Percentiles rank a stretch among this genome's conserved stretches.
Conservation (phyloP, 2,329 filamentous ascomycete genomes). For the Diaporthe eres region DNA sequence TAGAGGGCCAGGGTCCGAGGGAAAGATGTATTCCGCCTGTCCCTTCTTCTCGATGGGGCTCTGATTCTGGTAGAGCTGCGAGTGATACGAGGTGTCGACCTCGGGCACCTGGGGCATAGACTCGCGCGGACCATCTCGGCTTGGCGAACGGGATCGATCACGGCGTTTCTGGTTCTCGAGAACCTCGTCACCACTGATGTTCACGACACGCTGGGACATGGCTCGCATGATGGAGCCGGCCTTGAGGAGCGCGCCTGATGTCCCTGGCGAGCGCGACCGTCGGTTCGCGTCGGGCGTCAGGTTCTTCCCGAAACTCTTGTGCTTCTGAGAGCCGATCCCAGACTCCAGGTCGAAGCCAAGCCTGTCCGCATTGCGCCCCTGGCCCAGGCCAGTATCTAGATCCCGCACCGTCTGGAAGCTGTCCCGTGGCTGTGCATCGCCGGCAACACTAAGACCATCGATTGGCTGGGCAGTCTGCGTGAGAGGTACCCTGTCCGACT, state of each 20-base stretch:
- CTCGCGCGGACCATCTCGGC: conserved; percentile 65
- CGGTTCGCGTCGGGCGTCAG: conserved; percentile 65
- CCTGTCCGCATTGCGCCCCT: conserved; percentile 65
- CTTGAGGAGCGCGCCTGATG: conserved; percentile 74
- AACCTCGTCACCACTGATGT: conserved; percentile 93
- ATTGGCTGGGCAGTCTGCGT: conserved; percentile 70
- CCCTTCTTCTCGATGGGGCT: conserved; percentile 62
- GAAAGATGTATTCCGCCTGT: conserved; percentile 50
- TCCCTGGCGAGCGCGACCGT: conserved; percentile 74
- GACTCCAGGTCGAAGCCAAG: conserved; percentile 71
- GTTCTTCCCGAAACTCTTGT: conserved; percentile 70
- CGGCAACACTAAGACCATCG: conserved; percentile 59
- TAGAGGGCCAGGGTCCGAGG: conserved; percentile 50
- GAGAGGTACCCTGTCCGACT: conserved; percentile 72
- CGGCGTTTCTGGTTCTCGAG: conserved; percentile 79
- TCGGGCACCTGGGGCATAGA: conserved; percentile 61
- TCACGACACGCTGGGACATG: conserved; percentile 98
- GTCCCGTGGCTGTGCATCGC: conserved; percentile 59
- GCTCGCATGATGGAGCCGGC: conserved; percentile 83
- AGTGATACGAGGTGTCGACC: conserved; percentile 66
- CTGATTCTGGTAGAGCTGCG: conserved; percentile 57
- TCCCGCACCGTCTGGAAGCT: conserved; percentile 72
- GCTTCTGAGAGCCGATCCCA: conserved; percentile 64
- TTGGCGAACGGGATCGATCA: conserved; percentile 70
- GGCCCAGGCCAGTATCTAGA: conserved; percentile 68